phyloP scores from a whole-genome alignment of 1,284 basidiomycete species.

The Melanopsichium pennsylvanicum region DNA sequence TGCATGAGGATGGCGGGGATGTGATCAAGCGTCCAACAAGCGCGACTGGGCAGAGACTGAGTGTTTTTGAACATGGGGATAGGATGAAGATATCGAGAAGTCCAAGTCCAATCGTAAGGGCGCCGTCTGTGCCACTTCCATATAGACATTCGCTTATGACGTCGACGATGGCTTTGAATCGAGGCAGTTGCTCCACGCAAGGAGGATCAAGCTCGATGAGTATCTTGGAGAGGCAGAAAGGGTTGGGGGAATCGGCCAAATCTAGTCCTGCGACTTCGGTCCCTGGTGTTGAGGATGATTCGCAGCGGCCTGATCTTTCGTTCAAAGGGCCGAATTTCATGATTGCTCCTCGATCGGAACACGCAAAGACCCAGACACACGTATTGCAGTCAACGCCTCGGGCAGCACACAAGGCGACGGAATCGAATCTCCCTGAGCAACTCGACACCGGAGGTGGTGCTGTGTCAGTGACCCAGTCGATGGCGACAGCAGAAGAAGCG shows the following conservation, averaged over 20 bases:
- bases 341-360: too few relatives aligned
- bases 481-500: too few relatives aligned
- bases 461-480: too few relatives aligned
- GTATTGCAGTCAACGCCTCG: too few relatives aligned
- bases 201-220: slow-evolving; percentile 9
- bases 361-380: too few relatives aligned
- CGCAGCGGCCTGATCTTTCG: too few relatives aligned
- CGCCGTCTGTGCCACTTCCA: slow-evolving; percentile 25
- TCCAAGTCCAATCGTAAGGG: slow-evolving; percentile 7
- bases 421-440: too few relatives aligned
- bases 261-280: slow-evolving; percentile 12
- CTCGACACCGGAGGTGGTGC: too few relatives aligned
- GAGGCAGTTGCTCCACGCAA: background rate
- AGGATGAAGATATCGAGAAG: background rate
- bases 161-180: too few relatives aligned
- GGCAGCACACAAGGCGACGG: too few relatives aligned
- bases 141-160: slow-evolving; percentile 20
- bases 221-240: background rate
- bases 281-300: slow-evolving; percentile 1
- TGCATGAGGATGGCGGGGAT: background rate
- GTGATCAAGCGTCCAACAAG: background rate
- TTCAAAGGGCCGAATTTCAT: too few relatives aligned
- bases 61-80: background rate
- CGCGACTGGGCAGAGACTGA: background rate
- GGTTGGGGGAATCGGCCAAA: background rate